phyloP scores from a whole-genome alignment of 1,284 basidiomycete genomes.

The Malassezia nana region DNA sequence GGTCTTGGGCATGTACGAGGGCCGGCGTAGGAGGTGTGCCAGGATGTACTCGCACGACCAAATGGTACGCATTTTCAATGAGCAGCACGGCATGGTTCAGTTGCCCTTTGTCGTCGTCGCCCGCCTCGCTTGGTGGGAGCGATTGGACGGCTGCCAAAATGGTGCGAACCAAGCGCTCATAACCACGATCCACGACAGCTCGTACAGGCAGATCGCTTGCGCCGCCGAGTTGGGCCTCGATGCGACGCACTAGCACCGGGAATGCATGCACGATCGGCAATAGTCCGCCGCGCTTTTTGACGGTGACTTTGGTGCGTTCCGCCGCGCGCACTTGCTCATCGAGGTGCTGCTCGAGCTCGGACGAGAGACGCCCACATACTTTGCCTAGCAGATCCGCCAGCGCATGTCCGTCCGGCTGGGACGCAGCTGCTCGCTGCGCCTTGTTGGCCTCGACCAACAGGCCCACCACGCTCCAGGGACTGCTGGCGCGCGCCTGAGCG shows the following conservation, averaged over 20 bases:
- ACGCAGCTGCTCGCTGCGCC: constrained; percentile 61
- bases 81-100: constrained; percentile 91
- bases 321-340: constrained; percentile 65
- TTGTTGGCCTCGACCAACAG: constrained; percentile 69
- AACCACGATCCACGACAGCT: constrained; percentile 65
- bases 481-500: background rate
- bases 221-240: constrained; percentile 71
- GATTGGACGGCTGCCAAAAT: constrained; percentile 90
- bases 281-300: constrained; percentile 83
- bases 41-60: constrained; percentile 62
- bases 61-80: constrained; percentile 93
- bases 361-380: constrained; percentile 55
- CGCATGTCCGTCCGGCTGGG: background rate
- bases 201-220: constrained; percentile 66
- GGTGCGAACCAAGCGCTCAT: constrained; percentile 72
- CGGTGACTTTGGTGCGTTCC: constrained; percentile 77
- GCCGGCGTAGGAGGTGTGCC: constrained; percentile 51
- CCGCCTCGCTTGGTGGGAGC: constrained; percentile 76
- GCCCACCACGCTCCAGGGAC: constrained; percentile 68
- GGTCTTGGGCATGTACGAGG: constrained; percentile 66
- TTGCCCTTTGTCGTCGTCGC: constrained; percentile 70
- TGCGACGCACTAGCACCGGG: constrained; percentile 70
- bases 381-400: constrained; percentile 56
- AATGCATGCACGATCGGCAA: constrained; percentile 88
- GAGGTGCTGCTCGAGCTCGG: constrained; percentile 30